phyloP scores from a whole-genome alignment of 257 asterid species.

The Echium plantagineum region DNA sequence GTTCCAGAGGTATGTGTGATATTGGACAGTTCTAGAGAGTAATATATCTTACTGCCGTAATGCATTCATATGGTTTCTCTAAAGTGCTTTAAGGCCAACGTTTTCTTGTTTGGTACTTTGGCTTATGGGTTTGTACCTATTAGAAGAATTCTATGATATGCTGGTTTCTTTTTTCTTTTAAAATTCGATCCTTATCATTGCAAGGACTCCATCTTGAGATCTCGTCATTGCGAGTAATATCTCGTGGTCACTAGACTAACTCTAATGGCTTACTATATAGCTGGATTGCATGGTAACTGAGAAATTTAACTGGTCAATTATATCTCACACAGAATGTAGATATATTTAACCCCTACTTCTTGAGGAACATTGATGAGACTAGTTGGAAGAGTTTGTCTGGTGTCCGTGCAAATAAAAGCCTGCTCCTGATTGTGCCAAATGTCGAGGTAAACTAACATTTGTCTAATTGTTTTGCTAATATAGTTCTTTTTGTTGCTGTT shows the following conservation, averaged over 20 bases:
- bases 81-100: neutral
- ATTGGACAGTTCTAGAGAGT: neutral
- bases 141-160: no score
- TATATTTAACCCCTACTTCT: conserved; percentile 32
- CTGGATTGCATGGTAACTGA: neutral
- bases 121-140: neutral
- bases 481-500: no score
- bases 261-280: neutral
- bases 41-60: neutral
- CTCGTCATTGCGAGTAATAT: no score
- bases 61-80: neutral
- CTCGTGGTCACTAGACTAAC: no score
- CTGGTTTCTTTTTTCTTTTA: no score
- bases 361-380: conserved; percentile 39
- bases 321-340: conserved; percentile 31
- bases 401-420: conserved; percentile 37
- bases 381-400: conserved; percentile 56
- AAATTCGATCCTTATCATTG: no score
- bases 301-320: conserved; percentile 1
- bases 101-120: neutral
- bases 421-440: conserved; percentile 36
- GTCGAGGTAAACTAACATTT: conserved; percentile 23
- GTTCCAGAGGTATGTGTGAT: conserved; percentile 36
- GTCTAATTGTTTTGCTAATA: neutral
- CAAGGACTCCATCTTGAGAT: no score